Base-by-base conservation (phyloP, 108 stramenopile genomes). In the Cyclotella distinguenda region DNA sequence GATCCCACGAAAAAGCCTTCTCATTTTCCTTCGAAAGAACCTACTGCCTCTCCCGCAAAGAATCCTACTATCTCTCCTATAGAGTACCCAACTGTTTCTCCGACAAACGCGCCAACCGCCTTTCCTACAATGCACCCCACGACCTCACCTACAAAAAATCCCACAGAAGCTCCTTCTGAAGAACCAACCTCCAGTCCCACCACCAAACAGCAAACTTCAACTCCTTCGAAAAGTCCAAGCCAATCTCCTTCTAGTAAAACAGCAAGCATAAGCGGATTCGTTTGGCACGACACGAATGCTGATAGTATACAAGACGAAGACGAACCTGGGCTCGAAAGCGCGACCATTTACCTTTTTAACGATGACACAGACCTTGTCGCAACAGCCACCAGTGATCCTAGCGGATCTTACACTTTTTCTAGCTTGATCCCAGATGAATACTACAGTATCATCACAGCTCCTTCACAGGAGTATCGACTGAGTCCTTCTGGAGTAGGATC, bases 241-340 rank as follows among this genome's bases (percentile, higher is more conserved):
- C 34, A 21, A 38, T 11, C 19, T 36, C 51, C 51, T 3, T 52
- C 51, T 28, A 27, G 44, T 32, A 42, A 39, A 9, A 66, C 74
- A 15, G 54, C 52, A 0, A 53, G 43, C 23, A 62, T 76, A 35
- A 47, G 45, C 19, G 74, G 74, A 53, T 28, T 51, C 33, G 56
- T 58, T 22, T 76, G 60, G 60, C 54, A 76, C 26, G 74, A 76
- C 48, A 54, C 56, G 18, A 64, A 76, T 51, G 58, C 68, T 10
- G 44, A 70, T 52, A 59, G 68, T 23, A 52, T 70, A 30, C 40
- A 52, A 33, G 68, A 60, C 18, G 40, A 33, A 3, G 51, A 43
- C 4, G 74, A 76, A 35, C 28, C 30, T 26, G 60, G 54, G 19
- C 21, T 76, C 43, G 30, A 19, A 18, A 67, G 62, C 34, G 66